These are phyloP conservation scores for Fusarium denticulatum DNA, from an alignment of 2,329 filamentous ascomycete species.

Conservation along the genomic window DNA sequence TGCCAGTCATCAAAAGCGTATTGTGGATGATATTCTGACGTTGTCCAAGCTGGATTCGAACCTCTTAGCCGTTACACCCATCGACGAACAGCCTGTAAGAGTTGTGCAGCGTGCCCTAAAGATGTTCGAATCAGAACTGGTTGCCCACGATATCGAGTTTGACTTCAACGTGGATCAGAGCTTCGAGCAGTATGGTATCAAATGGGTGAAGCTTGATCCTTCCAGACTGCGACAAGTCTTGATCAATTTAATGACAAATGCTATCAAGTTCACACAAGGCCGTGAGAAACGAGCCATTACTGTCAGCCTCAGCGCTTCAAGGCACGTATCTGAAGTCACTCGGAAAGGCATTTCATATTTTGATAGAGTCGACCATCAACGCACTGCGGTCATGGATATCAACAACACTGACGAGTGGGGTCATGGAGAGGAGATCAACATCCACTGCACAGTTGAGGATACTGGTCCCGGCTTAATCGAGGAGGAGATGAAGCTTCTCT, in stretches of 20 bases:
- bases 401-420: conserved; percentile 74
- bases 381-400: conserved; percentile 51
- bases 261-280: conserved; percentile 72
- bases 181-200: conserved; percentile 70
- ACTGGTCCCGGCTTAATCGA: conserved; percentile 74
- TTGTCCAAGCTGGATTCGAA: conserved; percentile 77
- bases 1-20: conserved; percentile 80
- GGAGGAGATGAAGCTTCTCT: conserved; percentile 73
- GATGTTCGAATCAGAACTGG: conserved; percentile 82
- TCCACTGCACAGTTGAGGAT: conserved; percentile 77
- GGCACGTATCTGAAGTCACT: conserved; percentile 55
- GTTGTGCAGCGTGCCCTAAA: conserved; percentile 76
- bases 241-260: conserved; percentile 78
- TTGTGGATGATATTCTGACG: conserved; percentile 74
- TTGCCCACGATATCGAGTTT: conserved; percentile 76
- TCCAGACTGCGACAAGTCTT: conserved; percentile 78
- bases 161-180: conserved; percentile 75
- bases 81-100: conserved; percentile 73
- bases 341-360: conserved; percentile 58
- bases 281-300: conserved; percentile 68
- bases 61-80: conserved; percentile 74
- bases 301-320: conserved; percentile 72
- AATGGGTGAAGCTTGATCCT: conserved; percentile 80
- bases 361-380: conserved; percentile 54
- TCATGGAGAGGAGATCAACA: conserved; percentile 73